phyloP scores from a whole-genome alignment of 345 rosid species.

The Pseudoturritis turrita region DNA sequence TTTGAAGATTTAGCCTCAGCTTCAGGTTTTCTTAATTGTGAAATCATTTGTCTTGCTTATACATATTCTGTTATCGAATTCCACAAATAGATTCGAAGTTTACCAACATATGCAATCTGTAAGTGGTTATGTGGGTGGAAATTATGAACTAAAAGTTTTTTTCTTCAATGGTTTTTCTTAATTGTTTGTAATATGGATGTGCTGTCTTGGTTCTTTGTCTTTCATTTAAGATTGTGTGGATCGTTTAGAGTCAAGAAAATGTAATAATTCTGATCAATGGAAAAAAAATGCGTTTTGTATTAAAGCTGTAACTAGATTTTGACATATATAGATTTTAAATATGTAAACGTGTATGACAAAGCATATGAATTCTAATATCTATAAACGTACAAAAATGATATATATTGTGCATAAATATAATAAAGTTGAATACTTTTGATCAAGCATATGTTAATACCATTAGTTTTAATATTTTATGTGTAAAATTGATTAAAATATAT shows the following conservation, averaged over 20 bases:
- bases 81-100: background rate
- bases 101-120: background rate
- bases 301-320: too few species aligned
- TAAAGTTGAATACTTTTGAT: too few species aligned
- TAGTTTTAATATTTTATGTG: too few species aligned
- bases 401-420: too few species aligned
- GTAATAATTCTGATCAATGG: background rate
- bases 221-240: background rate
- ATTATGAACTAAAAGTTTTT: background rate
- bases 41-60: background rate
- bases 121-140: background rate
- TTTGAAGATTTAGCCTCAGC: constrained; percentile 6
- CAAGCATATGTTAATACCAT: too few species aligned
- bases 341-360: too few species aligned
- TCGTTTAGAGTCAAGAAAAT: background rate
- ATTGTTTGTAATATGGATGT: background rate
- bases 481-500: too few species aligned
- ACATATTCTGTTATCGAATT: background rate
- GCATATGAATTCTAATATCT: too few species aligned
- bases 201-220: background rate
- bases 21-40: background rate
- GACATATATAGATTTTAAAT: too few species aligned
- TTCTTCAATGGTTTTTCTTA: background rate
- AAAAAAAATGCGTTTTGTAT: background rate
- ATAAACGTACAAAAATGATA: too few species aligned